These are phyloP conservation scores for Syzygium aromaticum DNA, from an alignment of 345 rosid species.

Conservation along the genomic window DNA sequence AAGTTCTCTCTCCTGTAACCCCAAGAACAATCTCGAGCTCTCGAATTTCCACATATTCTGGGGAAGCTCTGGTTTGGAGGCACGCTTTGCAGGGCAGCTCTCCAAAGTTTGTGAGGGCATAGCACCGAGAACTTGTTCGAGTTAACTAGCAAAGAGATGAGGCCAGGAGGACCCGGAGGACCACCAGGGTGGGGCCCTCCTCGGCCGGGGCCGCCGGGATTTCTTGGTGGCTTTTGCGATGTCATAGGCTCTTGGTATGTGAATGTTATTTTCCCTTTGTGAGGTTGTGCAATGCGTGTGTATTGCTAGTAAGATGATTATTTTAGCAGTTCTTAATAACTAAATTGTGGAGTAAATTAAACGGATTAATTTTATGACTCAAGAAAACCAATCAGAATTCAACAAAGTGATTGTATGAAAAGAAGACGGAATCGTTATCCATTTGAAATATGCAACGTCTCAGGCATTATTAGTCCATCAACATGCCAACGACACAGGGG, in stretches of 20 bases:
- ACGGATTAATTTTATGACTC: neutral
- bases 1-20: neutral
- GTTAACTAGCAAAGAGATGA: neutral
- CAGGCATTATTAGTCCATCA: neutral
- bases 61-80: neutral
- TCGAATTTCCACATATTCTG: neutral
- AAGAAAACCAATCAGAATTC: neutral
- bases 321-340: neutral
- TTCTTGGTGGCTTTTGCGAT: neutral
- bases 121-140: neutral
- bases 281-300: neutral
- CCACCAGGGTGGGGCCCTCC: neutral
- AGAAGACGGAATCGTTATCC: neutral
- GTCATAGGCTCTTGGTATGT: neutral
- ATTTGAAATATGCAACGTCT: neutral
- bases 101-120: neutral
- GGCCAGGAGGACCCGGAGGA: neutral
- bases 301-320: neutral
- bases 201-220: neutral
- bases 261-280: neutral
- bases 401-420: neutral
- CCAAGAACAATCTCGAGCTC: neutral
- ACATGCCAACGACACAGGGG: neutral
- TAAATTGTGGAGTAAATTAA: neutral
- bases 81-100: neutral